Conservation (phyloP, 192 early-diverging fungal species). For the Coemansia sp. region DNA sequence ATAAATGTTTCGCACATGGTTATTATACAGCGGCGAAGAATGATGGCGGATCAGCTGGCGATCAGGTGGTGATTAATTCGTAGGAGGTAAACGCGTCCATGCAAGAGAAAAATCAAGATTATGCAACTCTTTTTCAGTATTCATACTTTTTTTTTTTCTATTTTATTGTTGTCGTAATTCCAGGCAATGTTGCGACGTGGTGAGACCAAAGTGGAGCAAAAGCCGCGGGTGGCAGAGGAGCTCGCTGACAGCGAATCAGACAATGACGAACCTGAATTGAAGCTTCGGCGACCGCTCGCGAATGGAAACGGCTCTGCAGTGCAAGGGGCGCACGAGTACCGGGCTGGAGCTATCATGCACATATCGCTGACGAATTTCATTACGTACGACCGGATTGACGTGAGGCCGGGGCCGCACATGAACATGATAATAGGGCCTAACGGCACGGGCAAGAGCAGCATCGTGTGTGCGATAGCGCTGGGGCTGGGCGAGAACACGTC, state of each 20-base stretch:
- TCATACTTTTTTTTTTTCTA: not conserved
- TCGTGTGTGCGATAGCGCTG: conserved; percentile 95
- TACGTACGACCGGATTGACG: conserved; percentile 88
- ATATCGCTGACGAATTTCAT: conserved; percentile 74
- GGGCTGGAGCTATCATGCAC: conserved; percentile 34
- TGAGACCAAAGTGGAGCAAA: not conserved
- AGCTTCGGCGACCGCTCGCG: not conserved
- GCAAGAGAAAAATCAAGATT: too few relatives aligned
- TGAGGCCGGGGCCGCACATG: conserved; percentile 86
- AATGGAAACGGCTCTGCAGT: not conserved
- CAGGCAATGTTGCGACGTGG: not conserved
- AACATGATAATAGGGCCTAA: conserved; percentile 99
- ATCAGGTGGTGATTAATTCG: too few relatives aligned
- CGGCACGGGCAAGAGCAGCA: conserved; percentile 94
- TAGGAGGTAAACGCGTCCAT: too few relatives aligned
- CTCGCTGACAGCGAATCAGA: not conserved
- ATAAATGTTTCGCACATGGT: too few relatives aligned
- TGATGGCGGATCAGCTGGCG: too few relatives aligned
- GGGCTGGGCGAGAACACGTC: conserved; percentile 81
- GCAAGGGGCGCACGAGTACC: conserved; percentile 3
- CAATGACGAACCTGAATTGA: not conserved
- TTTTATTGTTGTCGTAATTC: not conserved
- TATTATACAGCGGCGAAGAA: too few relatives aligned
- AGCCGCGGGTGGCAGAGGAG: not conserved
- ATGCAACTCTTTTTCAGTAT: not conserved